These are phyloP conservation scores for Acacia concinna DNA, from an alignment of 331 rosid genomes.

Conservation along the genomic window DNA sequence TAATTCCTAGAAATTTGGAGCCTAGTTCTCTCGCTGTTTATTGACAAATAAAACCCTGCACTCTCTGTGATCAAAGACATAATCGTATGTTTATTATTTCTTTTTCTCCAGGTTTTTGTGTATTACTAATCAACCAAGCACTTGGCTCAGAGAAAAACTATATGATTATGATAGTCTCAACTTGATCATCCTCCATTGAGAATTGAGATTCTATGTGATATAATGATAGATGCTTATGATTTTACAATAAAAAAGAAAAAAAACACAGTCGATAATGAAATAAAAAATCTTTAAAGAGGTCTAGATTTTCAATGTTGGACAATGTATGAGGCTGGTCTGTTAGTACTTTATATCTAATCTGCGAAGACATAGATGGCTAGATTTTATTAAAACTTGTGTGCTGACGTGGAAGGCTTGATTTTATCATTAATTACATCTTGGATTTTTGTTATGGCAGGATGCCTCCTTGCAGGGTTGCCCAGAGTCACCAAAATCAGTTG, in stretches of 20 bases:
- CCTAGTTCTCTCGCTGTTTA: neutral
- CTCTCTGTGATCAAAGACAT: neutral
- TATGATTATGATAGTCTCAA: neutral
- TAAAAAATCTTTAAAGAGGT: neutral
- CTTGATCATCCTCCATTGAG: neutral
- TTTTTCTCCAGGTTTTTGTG: neutral
- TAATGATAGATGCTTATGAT: neutral
- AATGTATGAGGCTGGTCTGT: neutral
- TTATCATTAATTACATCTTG: neutral
- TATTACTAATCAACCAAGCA: neutral
- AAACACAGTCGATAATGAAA: neutral
- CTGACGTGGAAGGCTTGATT: slow-evolving; percentile 1
- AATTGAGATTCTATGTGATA: neutral
- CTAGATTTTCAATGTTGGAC: too few relatives aligned
- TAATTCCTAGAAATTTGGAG: slow-evolving; percentile 1
- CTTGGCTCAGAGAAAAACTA: neutral
- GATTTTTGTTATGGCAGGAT: slow-evolving; percentile 58
- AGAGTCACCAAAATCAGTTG: slow-evolving; percentile 92
- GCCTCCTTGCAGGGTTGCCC: slow-evolving; percentile 90
- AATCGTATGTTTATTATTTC: neutral
- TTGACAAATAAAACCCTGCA: neutral
- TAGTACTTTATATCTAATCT: neutral
- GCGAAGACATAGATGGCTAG: too few relatives aligned
- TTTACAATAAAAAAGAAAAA: neutral
- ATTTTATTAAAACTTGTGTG: neutral